These are phyloP conservation scores for Gastrolobium villosum DNA, from an alignment of 306 rosid species.

Conservation along the genomic window DNA sequence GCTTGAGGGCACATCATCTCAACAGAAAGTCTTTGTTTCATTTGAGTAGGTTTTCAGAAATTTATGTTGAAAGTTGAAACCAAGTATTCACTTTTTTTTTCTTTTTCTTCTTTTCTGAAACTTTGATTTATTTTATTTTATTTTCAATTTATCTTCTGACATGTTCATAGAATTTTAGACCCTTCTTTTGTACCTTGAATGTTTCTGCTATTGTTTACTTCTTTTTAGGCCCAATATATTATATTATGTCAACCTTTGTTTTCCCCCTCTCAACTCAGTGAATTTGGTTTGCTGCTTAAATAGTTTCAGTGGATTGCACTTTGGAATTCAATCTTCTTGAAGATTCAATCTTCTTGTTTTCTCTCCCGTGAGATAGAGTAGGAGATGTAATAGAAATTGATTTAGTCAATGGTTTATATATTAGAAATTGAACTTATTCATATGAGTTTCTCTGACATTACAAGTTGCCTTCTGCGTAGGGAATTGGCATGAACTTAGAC, in stretches of 20 bases:
- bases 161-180: neutral
- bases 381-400: neutral
- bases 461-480: neutral
- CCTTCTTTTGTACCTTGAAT: neutral
- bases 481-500: slow-evolving; percentile 33
- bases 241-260: neutral
- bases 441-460: slow-evolving; percentile 28
- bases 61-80: slow-evolving; percentile 33
- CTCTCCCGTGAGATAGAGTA: neutral
- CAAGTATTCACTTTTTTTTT: neutral
- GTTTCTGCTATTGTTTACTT: neutral
- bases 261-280: neutral
- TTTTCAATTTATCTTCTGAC: neutral
- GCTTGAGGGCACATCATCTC: neutral
- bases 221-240: neutral
- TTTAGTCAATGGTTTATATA: slow-evolving; percentile 8
- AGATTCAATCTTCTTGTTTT: neutral
- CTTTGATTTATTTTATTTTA: neutral
- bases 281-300: neutral
- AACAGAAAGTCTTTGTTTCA: neutral
- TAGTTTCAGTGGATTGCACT: neutral
- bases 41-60: slow-evolving; percentile 21
- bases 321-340: slow-evolving; percentile 13
- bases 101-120: neutral
- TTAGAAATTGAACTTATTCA: slow-evolving; percentile 11